phyloP scores from a whole-genome alignment of 148 eudicot genomes.

The Bassia scoparia region DNA sequence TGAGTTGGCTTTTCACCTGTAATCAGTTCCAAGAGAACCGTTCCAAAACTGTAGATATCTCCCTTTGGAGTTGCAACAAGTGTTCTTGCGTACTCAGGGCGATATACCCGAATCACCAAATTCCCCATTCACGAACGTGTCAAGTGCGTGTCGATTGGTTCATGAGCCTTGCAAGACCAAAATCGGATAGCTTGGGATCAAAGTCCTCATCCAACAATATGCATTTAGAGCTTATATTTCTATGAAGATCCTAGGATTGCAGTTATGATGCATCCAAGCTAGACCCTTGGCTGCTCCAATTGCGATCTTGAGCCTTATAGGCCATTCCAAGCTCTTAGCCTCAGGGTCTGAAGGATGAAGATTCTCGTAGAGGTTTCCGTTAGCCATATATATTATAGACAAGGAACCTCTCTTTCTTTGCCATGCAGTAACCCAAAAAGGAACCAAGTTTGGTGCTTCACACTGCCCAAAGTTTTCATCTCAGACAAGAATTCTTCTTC shows the following conservation, averaged over 20 bases:
- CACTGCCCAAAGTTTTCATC: constrained; percentile 50
- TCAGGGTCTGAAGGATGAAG: constrained; percentile 40
- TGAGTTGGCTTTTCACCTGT: constrained; percentile 44
- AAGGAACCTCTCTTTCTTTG: constrained; percentile 45
- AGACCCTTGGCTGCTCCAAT: constrained; percentile 43
- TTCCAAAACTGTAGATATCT: constrained; percentile 48
- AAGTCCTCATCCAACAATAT: constrained; percentile 44
- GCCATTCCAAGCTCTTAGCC: constrained; percentile 38
- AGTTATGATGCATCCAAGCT: constrained; percentile 53
- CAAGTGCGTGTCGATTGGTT: constrained; percentile 52
- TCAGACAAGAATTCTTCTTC: constrained; percentile 47
- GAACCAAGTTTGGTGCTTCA: constrained; percentile 48
- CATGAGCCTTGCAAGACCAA: constrained; percentile 58
- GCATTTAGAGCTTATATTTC: constrained; percentile 59
- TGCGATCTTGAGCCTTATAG: constrained; percentile 43
- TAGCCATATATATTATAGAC: constrained; percentile 47
- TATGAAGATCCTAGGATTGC: constrained; percentile 53
- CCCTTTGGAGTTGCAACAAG: constrained; percentile 53
- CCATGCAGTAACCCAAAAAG: constrained; percentile 46
- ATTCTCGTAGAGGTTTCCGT: constrained; percentile 38
- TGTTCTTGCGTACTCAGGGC: constrained; percentile 45
- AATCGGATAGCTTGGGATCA: constrained; percentile 43
- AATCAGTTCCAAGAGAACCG: constrained; percentile 40
- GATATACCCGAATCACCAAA: constrained; percentile 52
- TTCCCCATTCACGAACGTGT: constrained; percentile 52